Percentiles rank a stretch among this genome's conserved stretches.
phyloP scores from a whole-genome alignment of 352 stramenopile genomes.

The Phytopythium kandeliae region DNA sequence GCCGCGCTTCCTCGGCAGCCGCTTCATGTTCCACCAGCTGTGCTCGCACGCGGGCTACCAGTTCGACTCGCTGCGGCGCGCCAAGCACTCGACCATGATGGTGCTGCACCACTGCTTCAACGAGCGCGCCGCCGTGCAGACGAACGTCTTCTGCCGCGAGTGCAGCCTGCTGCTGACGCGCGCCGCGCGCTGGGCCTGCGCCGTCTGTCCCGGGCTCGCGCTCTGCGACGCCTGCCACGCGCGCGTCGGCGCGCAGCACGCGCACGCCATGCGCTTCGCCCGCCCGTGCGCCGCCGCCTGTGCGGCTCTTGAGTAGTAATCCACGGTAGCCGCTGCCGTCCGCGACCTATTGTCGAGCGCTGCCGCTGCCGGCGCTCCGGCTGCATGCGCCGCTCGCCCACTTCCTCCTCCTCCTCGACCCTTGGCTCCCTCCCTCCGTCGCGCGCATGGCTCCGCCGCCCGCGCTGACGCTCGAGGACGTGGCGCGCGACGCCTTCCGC shows the following conservation, averaged over 20 bases:
- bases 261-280: conserved; percentile 77
- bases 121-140: conserved; percentile 82
- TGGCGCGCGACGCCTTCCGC: conserved; percentile 50
- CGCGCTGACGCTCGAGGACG: conserved; percentile 55
- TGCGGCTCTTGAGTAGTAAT: too few relatives aligned
- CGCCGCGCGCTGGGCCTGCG: conserved; percentile 88
- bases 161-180: too few relatives aligned
- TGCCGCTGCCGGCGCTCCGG: too few relatives aligned
- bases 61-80: conserved; percentile 97
- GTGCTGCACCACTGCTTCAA: conserved; percentile 98
- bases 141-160: conserved; percentile 81
- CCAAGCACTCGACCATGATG: conserved; percentile 99
- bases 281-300: too few relatives aligned
- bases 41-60: conserved; percentile 98
- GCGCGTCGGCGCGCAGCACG: conserved; percentile 79
- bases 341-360: too few relatives aligned
- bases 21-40: conserved; percentile 97
- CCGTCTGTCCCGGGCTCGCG: conserved; percentile 86
- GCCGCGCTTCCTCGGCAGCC: too few relatives aligned
- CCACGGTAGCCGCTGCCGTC: too few relatives aligned
- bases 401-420: too few relatives aligned
- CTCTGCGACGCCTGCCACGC: conserved; percentile 86
- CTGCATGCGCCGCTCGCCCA: too few relatives aligned
- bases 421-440: too few relatives aligned
- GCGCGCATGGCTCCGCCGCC: too few relatives aligned